Base-by-base conservation (phyloP, 345 rosid genomes). In the Euphorbia tirucalli region DNA sequence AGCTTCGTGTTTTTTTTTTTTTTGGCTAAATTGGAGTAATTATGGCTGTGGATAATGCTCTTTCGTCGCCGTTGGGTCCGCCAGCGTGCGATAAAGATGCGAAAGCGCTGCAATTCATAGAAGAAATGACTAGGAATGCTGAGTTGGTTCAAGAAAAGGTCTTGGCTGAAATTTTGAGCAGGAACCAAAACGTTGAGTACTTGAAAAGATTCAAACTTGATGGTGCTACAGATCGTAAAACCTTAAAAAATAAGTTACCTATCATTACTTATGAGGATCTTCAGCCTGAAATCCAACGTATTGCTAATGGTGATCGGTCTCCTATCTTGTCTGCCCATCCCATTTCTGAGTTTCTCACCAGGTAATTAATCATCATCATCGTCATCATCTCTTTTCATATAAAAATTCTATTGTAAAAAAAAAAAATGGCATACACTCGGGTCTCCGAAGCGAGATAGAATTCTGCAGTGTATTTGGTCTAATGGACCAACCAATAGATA, bases 301-400 rank as follows among this genome's bases (percentile, higher is more conserved):
- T 91, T 37, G 88, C 92, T 18, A 84, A 87, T 57, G 97, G 97
- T 0, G 97, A 91, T 72, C 82, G 82, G 67, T 89, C 97, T 55
- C 77, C 93, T 16, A 91, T 91, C 74, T 60, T 91, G 62, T 91
- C 89, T 58, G 60, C 96, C 59, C 82, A 85, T 37, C 93, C 97
- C 22, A 76, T 89, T 54, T 85, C 92, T 14, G 97, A 91, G 78
- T 89, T 91, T 75, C 89, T 91, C 71, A 91, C 97, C 31, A 91
- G 97, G 96, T 88, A 46, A 46, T 35, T 21, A 35, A n/a, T n/a
- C n/a, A n/a, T n/a, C n/a, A n/a, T n/a, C n/a, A n/a, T n/a, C n/a
- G n/a, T n/a, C n/a, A n/a, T n/a, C n/a, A n/a, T n/a, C n/a, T n/a
- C n/a, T n/a, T n/a, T n/a, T n/a, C n/a, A n/a, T n/a, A n/a, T n/a